A percentile compares a stretch with the other conserved stretches of the same genome.
Evolutionary conservation across 73 alveolate genomes (phyloP).

Genomic region (Tetrahymena borealis): DNA sequence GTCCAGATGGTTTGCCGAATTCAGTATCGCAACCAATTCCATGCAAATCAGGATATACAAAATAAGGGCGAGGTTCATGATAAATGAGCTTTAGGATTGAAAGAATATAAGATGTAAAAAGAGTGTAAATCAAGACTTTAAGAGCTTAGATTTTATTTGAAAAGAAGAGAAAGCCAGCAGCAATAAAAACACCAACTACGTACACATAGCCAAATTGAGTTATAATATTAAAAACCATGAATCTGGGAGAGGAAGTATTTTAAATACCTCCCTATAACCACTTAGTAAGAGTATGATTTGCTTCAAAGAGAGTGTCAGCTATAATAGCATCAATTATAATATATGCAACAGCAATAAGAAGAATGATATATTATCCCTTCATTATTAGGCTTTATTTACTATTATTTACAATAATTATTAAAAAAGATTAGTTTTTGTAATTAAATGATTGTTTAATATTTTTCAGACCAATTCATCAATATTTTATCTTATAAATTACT

Average conservation of each 20-base stretch:
- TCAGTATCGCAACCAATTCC: conserved; percentile 22
- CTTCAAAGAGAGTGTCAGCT: background rate
- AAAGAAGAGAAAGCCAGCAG: background rate
- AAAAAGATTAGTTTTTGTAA: too few species aligned
- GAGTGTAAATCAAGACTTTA: background rate
- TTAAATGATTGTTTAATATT: too few species aligned
- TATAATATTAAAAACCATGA: background rate
- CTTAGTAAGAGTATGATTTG: background rate
- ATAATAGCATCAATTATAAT: background rate
- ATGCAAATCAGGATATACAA: conserved; percentile 1
- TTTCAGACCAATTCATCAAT: too few species aligned
- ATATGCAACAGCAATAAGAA: background rate
- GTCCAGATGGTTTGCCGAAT: conserved; percentile 46
- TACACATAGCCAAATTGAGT: background rate
- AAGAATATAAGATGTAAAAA: conserved; percentile 3
- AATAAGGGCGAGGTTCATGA: conserved; percentile 39
- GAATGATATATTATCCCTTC: background rate
- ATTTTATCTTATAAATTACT: too few species aligned
- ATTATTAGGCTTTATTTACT: background rate
- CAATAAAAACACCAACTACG: background rate
- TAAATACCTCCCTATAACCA: background rate
- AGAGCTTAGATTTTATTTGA: background rate
- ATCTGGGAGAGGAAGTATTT: background rate
- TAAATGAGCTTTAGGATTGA: conserved; percentile 5
- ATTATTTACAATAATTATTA: background rate